Conservation (phyloP, 2,329 filamentous ascomycete genomes). For the Phialophora macrospora region DNA sequence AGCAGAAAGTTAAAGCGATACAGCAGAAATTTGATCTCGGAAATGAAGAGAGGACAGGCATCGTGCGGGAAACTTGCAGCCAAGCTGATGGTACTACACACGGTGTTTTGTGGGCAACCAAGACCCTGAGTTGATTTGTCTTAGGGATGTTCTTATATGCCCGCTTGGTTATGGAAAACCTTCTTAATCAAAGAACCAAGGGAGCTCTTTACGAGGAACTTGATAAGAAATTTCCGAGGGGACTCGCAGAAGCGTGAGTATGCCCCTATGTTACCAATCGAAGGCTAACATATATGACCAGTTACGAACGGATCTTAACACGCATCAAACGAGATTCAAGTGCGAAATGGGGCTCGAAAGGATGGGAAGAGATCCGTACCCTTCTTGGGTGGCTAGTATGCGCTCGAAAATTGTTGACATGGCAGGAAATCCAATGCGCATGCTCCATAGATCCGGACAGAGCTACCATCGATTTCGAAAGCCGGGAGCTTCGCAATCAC, state of each 20-base stretch:
- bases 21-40: slow-evolving; percentile 1
- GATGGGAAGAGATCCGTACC: slow-evolving; percentile 1
- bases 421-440: slow-evolving; percentile 8
- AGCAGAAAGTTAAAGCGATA: not conserved
- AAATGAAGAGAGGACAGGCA: not conserved
- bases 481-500: not conserved
- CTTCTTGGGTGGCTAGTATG: slow-evolving; percentile 7
- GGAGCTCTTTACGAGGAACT: not conserved
- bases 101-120: not conserved
- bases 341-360: not conserved
- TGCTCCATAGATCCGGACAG: not conserved
- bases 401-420: not conserved
- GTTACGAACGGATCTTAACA: slow-evolving; percentile 10
- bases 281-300: not conserved
- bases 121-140: not conserved
- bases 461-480: slow-evolving; percentile 2
- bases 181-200: slow-evolving; percentile 37
- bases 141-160: slow-evolving; percentile 42
- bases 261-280: not conserved
- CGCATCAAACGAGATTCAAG: slow-evolving; percentile 13
- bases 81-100: slow-evolving; percentile 4
- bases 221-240: not conserved
- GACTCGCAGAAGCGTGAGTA: slow-evolving; percentile 11
- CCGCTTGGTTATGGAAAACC: slow-evolving; percentile 39
- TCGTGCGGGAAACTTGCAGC: not conserved